A percentile compares a stretch with the other conserved stretches of the same genome.
phyloP scores from a whole-genome alignment of 1,284 basidiomycete species.

The Amylostereum chailletii region DNA sequence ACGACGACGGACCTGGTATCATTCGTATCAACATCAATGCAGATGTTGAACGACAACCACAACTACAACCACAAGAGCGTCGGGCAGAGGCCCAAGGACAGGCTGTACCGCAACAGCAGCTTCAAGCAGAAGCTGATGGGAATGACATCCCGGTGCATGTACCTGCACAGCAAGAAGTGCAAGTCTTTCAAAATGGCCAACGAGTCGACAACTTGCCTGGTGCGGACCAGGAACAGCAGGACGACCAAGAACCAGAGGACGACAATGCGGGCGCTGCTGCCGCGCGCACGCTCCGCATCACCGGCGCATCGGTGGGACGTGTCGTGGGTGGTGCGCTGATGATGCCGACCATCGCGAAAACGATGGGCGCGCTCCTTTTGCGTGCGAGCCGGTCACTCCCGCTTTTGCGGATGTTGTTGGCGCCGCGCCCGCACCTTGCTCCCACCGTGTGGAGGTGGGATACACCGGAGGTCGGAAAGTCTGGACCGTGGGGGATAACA shows the following conservation, averaged over 20 bases:
- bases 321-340: conserved; percentile 57
- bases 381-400: conserved; percentile 36
- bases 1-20: conserved; percentile 34
- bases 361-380: conserved; percentile 54
- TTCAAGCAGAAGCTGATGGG: neutral
- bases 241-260: conserved; percentile 15
- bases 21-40: conserved; percentile 38
- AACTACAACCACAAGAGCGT: neutral
- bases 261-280: conserved; percentile 32
- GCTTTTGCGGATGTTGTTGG: conserved; percentile 47
- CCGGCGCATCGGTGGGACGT: conserved; percentile 51
- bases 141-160: neutral
- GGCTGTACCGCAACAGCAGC: neutral
- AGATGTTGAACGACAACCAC: conserved; percentile 9
- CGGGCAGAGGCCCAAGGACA: conserved; percentile 1
- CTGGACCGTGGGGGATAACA: neutral
- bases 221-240: conserved; percentile 7
- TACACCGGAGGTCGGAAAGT: neutral
- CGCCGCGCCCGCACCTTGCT: conserved; percentile 29
- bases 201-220: neutral
- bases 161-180: too few species aligned
- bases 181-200: too few species aligned
- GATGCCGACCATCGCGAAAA: conserved; percentile 52
- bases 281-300: conserved; percentile 46
- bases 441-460: neutral